phyloP scores from a whole-genome alignment of 345 rosid genomes.

The Bretschneidera sinensis region DNA sequence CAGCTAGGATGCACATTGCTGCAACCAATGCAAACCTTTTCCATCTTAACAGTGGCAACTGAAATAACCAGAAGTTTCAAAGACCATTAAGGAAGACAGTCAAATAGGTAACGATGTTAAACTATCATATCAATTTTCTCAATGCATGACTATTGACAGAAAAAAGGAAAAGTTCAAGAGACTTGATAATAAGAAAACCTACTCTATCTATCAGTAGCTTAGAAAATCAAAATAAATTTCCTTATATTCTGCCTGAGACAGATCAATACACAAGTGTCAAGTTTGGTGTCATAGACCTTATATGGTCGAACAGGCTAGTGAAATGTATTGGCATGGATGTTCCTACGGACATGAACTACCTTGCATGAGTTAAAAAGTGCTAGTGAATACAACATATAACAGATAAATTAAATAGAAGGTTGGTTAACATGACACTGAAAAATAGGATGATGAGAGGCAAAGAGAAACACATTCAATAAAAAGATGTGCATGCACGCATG shows the following conservation, averaged over 20 bases:
- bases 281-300: neutral
- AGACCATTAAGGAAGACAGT: neutral
- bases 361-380: neutral
- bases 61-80: conserved; percentile 20
- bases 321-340: neutral
- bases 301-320: neutral
- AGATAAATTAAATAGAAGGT: neutral
- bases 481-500: no score
- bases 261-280: neutral
- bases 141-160: neutral
- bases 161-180: conserved; percentile 4
- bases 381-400: neutral
- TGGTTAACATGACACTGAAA: neutral
- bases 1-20: conserved; percentile 91
- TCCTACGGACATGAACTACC: no score
- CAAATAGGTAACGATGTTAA: neutral
- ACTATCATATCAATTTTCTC: neutral
- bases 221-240: neutral
- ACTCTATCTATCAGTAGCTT: neutral
- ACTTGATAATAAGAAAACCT: neutral
- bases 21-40: conserved; percentile 91
- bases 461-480: no score
- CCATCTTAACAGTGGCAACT: conserved; percentile 93
- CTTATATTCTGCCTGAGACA: neutral
- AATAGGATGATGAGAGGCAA: no score